Base-by-base conservation (phyloP, 306 rosid species). In the Lupinus albus region DNA sequence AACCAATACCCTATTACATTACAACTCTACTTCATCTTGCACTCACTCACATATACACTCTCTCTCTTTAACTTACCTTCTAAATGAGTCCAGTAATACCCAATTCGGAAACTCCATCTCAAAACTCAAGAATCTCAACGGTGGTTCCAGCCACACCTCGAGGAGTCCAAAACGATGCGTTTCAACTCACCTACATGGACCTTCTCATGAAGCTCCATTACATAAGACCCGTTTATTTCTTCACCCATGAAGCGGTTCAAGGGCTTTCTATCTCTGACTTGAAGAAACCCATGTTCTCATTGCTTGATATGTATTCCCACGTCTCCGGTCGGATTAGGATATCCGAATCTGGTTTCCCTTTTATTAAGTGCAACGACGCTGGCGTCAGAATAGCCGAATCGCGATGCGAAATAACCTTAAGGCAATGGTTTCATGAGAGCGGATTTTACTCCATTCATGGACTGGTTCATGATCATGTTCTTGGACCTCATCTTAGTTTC, bases 301-400 rank as follows among this genome's bases (percentile, higher is more conserved):
- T 81, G 11, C 89, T 92, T 0, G 75, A 85, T 8, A 59, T 13
- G 5, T 85, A 79, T 64, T 71, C 65, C 5, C 79, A 64, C 11
- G 78, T 72, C 0, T 82, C 97, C 7, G 95, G 96, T 32, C 80
- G 97, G 48, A 74, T 92, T 11, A 52, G 95, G 59, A 66, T 38
- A 39, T 65, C 85, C 8, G 85, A 74, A 7, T 20, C 74, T 0
- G 86, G 82, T 0, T 47, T 81, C 30, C 86, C 92, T 14, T 81
- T 82, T 25, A 79, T 89, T 38, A 87, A 79, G 85, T 87, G 96
- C 67, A 92, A 92, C 76, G 92, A 92, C 5, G 80, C 88, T 2
- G 92, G 97, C 0, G 92, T 92, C 8, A 74, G 95, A 4, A 85
- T 83, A n/a, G 86, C 81, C 0, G 97, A 92, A 70, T 89, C 90